Percentiles rank a stretch among this genome's conserved stretches.
phyloP scores from a whole-genome alignment of 2,329 filamentous ascomycete species.

The Trichoderma endophyticum region DNA sequence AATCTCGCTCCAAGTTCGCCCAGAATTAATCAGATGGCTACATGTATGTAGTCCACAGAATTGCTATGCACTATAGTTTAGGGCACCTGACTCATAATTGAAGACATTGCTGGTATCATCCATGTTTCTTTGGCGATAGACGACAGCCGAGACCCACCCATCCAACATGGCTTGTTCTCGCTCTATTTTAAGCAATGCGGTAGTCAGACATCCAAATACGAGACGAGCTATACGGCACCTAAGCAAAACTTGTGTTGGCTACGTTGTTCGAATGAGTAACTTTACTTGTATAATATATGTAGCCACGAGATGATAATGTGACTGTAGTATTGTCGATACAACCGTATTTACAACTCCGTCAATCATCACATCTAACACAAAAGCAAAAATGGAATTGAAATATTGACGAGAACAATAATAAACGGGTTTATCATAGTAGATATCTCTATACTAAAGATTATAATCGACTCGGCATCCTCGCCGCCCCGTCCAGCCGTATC shows the following conservation, averaged over 20 bases:
- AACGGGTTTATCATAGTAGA: neutral
- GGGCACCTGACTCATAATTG: neutral
- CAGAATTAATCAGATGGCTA: neutral
- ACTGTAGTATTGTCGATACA: neutral
- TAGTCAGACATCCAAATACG: neutral
- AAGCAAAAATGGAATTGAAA: neutral
- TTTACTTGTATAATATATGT: neutral
- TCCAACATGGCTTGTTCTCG: neutral
- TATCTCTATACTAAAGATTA: neutral
- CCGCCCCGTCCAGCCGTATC: neutral
- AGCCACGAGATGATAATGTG: neutral
- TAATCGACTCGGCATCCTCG: neutral
- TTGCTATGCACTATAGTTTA: neutral
- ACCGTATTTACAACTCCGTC: neutral
- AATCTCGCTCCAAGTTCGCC: neutral
- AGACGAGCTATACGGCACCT: neutral
- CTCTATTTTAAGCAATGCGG: neutral
- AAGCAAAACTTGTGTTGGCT: neutral
- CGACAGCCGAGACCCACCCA: constrained; percentile 1
- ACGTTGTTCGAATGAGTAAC: neutral
- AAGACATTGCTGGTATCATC: neutral
- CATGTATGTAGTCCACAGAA: neutral
- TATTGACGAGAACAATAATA: neutral
- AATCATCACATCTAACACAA: neutral
- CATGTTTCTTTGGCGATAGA: neutral